These are phyloP conservation scores for Takashimella koratensis DNA, from an alignment of 1,284 basidiomycete genomes.

Conservation along the genomic window DNA sequence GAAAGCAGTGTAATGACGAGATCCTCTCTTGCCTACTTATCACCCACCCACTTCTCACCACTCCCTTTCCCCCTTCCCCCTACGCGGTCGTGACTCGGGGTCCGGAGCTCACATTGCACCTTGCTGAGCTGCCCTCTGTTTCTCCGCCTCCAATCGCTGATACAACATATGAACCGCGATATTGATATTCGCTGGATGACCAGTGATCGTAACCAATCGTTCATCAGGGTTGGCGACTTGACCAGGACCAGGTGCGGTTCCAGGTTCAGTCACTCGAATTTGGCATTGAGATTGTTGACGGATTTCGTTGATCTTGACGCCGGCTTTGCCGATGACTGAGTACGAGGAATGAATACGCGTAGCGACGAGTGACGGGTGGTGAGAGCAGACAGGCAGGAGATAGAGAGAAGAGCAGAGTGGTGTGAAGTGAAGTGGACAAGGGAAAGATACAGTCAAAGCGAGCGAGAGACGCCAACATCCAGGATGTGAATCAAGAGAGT, in stretches of 20 bases:
- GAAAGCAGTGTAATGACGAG: too few relatives aligned
- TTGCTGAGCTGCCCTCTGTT: constrained; percentile 5
- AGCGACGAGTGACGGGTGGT: too few relatives aligned
- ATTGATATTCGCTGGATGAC: constrained; percentile 89
- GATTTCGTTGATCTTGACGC: constrained; percentile 98
- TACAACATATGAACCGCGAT: constrained; percentile 94
- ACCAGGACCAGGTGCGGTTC: constrained; percentile 55
- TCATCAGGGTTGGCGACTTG: constrained; percentile 63
- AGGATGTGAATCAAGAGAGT: too few relatives aligned
- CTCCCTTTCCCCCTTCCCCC: background rate
- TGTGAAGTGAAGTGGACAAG: too few relatives aligned
- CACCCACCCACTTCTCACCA: too few relatives aligned
- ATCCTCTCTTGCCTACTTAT: background rate
- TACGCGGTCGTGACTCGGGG: background rate
- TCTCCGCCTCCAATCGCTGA: constrained; percentile 31
- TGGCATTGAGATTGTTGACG: constrained; percentile 86
- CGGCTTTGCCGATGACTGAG: constrained; percentile 89
- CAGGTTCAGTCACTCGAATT: constrained; percentile 99
- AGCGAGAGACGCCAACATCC: too few relatives aligned
- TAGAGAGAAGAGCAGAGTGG: background rate
- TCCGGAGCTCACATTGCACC: too few relatives aligned
- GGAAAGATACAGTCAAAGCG: too few relatives aligned
- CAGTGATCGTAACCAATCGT: constrained; percentile 88
- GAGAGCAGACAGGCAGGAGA: background rate
- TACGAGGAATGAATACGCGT: too few relatives aligned